Conservation (phyloP, 1,284 basidiomycete species). For the Ceratobasidium sp. region DNA sequence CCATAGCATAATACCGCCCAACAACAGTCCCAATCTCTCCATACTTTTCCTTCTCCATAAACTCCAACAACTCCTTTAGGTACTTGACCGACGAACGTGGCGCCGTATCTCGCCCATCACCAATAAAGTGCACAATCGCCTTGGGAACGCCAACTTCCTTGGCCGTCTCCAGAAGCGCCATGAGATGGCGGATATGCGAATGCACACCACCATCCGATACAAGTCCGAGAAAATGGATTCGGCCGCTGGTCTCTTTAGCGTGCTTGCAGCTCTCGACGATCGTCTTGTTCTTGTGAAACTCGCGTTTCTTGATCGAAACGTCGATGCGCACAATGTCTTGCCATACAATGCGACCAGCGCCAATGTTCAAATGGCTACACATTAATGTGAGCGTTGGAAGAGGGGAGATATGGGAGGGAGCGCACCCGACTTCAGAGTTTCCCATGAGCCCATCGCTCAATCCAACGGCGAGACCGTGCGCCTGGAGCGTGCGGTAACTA, state of each 20-base stretch:
- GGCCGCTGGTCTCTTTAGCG: slow-evolving; percentile 83
- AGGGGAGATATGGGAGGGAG: slow-evolving; percentile 1
- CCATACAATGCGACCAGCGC: slow-evolving; percentile 93
- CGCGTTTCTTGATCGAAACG: slow-evolving; percentile 86
- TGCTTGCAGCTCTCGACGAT: slow-evolving; percentile 80
- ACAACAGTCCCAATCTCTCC: slow-evolving; percentile 79
- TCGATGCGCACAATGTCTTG: slow-evolving; percentile 95
- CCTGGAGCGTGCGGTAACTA: slow-evolving; percentile 77
- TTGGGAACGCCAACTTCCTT: slow-evolving; percentile 86
- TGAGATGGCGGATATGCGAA: slow-evolving; percentile 89
- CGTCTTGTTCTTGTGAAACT: slow-evolving; percentile 81
- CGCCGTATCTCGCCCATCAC: slow-evolving; percentile 90
- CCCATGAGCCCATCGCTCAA: slow-evolving; percentile 94
- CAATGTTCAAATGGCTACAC: slow-evolving; percentile 87
- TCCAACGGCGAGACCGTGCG: slow-evolving; percentile 89
- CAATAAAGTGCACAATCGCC: slow-evolving; percentile 91
- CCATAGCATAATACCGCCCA: slow-evolving; percentile 95
- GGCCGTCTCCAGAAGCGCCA: slow-evolving; percentile 87
- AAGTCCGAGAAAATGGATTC: slow-evolving; percentile 86
- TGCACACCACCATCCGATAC: slow-evolving; percentile 96
- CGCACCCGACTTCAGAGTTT: slow-evolving; percentile 92
- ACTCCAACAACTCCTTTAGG: slow-evolving; percentile 79
- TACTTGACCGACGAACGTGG: slow-evolving; percentile 82
- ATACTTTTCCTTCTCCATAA: slow-evolving; percentile 75
- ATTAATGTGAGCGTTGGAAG: neutral